Conservation (phyloP, 2,329 filamentous ascomycete genomes). For the Exophiala lecanii-corni region DNA sequence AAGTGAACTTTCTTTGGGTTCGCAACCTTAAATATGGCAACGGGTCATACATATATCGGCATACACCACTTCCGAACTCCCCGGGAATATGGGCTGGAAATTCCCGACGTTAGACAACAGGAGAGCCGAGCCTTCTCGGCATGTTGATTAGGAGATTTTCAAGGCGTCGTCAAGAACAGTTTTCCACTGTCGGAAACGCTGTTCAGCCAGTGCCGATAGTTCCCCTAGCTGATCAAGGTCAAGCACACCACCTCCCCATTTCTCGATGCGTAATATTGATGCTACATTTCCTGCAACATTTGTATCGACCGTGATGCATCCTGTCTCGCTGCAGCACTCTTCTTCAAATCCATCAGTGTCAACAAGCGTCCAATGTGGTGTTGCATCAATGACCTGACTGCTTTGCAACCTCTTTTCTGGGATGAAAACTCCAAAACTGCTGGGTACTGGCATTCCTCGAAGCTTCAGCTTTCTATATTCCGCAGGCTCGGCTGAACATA, state of each 20-base stretch:
- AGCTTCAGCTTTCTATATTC: constrained; percentile 37
- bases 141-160: too few relatives aligned
- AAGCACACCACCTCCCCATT: constrained; percentile 68
- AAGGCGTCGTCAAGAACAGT: constrained; percentile 15
- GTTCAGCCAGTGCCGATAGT: constrained; percentile 56
- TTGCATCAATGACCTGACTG: constrained; percentile 39
- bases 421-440: constrained; percentile 73
- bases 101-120: too few relatives aligned
- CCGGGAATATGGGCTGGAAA: too few relatives aligned
- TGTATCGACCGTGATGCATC: constrained; percentile 76
- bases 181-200: constrained; percentile 51
- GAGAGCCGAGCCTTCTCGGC: too few relatives aligned
- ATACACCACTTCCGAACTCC: too few relatives aligned
- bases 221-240: constrained; percentile 59
- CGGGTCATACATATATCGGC: too few relatives aligned
- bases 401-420: constrained; percentile 51
- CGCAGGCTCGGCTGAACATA: constrained; percentile 61
- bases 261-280: constrained; percentile 67
- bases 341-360: constrained; percentile 93
- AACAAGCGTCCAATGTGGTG: constrained; percentile 65
- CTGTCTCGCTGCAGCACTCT: constrained; percentile 71
- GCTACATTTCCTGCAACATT: constrained; percentile 45
- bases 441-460: constrained; percentile 65
- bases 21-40: too few relatives aligned
- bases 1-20: too few relatives aligned